Evolutionary conservation across 2,329 filamentous ascomycete genomes (phyloP).

Genomic region (Zelopaecilomyces penicillatus): DNA sequence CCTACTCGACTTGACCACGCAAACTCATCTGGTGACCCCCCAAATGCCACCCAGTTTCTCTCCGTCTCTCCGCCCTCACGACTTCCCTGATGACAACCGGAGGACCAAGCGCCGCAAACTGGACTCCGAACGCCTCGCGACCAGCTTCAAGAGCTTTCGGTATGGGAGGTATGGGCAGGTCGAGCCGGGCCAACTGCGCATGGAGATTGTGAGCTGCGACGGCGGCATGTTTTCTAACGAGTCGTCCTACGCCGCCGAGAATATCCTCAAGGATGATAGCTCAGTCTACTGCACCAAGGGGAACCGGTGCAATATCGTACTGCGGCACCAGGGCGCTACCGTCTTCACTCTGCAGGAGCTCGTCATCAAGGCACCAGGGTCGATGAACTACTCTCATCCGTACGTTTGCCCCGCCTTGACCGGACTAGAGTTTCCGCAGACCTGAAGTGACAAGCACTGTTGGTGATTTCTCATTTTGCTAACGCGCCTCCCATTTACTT

Average conservation of each 20-base stretch:
- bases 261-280: conserved; percentile 72
- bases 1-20: conserved; percentile 32
- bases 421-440: conserved; percentile 5
- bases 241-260: conserved; percentile 60
- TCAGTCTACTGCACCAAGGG: conserved; percentile 86
- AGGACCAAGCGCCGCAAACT: conserved; percentile 62
- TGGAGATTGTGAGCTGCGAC: conserved; percentile 88
- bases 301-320: conserved; percentile 77
- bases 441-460: not conserved
- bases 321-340: conserved; percentile 71
- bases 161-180: conserved; percentile 87
- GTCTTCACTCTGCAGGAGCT: conserved; percentile 79
- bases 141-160: conserved; percentile 50
- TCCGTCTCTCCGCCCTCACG: conserved; percentile 26
- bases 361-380: conserved; percentile 75
- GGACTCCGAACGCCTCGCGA: conserved; percentile 50
- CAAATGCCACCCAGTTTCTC: conserved; percentile 20
- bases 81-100: conserved; percentile 39
- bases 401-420: conserved; percentile 39
- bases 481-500: conserved; percentile 1
- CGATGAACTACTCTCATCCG: conserved; percentile 73
- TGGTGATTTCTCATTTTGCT: conserved; percentile 16
- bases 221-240: conserved; percentile 64
- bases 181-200: conserved; percentile 67
- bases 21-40: conserved; percentile 19